phyloP scores from a whole-genome alignment of 2,329 filamentous ascomycete species.

The Phaeoacremonium minimum region DNA sequence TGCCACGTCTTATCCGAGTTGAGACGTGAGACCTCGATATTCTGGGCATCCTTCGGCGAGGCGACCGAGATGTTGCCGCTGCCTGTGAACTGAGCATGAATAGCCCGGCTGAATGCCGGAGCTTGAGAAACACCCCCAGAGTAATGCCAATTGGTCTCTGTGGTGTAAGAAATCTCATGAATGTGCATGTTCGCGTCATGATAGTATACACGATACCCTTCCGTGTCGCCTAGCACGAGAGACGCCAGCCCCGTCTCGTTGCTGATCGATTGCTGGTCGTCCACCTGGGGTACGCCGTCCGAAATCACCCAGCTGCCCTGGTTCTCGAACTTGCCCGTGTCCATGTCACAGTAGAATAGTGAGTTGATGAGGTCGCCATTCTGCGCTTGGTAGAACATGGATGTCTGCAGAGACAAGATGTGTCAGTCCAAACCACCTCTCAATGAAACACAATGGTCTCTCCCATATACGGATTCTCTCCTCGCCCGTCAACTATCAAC shows the following conservation, averaged over 20 bases:
- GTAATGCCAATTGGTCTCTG: conserved; percentile 20
- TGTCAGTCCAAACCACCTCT: too few relatives aligned
- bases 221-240: conserved; percentile 22
- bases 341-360: conserved; percentile 26
- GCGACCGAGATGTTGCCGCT: conserved; percentile 27
- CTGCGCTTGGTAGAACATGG: conserved; percentile 27
- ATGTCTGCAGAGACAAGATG: conserved; percentile 19
- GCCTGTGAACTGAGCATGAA: conserved; percentile 21
- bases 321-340: conserved; percentile 24
- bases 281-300: conserved; percentile 14
- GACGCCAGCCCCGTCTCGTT: conserved; percentile 20
- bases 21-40: conserved; percentile 24
- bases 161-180: conserved; percentile 25
- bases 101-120: conserved; percentile 16
- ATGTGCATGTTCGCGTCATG: conserved; percentile 25
- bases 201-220: conserved; percentile 32
- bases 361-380: conserved; percentile 23
- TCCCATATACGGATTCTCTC: too few relatives aligned
- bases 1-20: conserved; percentile 23
- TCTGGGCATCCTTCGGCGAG: conserved; percentile 22
- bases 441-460: too few relatives aligned
- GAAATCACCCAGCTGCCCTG: conserved; percentile 25
- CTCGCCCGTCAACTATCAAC: not conserved
- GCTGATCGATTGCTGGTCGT: conserved; percentile 11
- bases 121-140: conserved; percentile 25